These are phyloP conservation scores for Bruguiera hainesii DNA, from an alignment of 441 rosid genomes.

Conservation along the genomic window DNA sequence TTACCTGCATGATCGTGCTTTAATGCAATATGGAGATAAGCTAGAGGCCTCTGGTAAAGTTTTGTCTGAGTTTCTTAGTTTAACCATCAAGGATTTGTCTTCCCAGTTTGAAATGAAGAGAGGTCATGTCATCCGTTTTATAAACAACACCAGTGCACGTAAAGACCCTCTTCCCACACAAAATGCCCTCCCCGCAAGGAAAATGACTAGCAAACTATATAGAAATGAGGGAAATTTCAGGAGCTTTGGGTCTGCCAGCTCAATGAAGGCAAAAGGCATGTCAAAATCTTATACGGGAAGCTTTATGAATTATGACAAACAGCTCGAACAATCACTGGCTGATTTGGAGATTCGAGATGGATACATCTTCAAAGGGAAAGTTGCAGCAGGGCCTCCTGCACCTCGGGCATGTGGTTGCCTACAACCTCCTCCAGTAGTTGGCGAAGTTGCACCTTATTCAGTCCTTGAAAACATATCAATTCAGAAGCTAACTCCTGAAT, in stretches of 20 bases:
- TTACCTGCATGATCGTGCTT: slow-evolving; percentile 59
- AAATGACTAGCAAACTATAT: slow-evolving; percentile 22
- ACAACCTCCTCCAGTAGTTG: slow-evolving; percentile 46
- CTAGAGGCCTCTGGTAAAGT: slow-evolving; percentile 57
- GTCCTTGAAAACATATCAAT: slow-evolving; percentile 45
- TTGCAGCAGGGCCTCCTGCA: slow-evolving; percentile 57
- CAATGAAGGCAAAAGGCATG: slow-evolving; percentile 28
- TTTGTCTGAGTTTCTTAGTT: slow-evolving; percentile 48
- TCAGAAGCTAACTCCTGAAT: slow-evolving; percentile 51
- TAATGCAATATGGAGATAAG: slow-evolving; percentile 53
- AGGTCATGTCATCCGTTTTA: slow-evolving; percentile 55
- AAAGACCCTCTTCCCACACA: slow-evolving; percentile 36
- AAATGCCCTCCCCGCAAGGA: slow-evolving; percentile 19
- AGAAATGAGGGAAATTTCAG: slow-evolving; percentile 35
- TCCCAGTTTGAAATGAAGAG: slow-evolving; percentile 57
- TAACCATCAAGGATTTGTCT: slow-evolving; percentile 36
- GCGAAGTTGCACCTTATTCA: slow-evolving; percentile 47
- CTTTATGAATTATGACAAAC: slow-evolving; percentile 27
- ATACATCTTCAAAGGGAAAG: slow-evolving; percentile 56
- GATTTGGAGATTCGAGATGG: slow-evolving; percentile 58
- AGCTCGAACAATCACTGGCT: slow-evolving; percentile 46
- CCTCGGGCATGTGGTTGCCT: slow-evolving; percentile 61
- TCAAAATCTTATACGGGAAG: slow-evolving; percentile 26
- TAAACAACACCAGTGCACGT: slow-evolving; percentile 41
- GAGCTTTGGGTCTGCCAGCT: slow-evolving; percentile 27